These are phyloP conservation scores for Pythium rhizo-oryzae DNA, from an alignment of 352 stramenopile species.

Conservation along the genomic window DNA sequence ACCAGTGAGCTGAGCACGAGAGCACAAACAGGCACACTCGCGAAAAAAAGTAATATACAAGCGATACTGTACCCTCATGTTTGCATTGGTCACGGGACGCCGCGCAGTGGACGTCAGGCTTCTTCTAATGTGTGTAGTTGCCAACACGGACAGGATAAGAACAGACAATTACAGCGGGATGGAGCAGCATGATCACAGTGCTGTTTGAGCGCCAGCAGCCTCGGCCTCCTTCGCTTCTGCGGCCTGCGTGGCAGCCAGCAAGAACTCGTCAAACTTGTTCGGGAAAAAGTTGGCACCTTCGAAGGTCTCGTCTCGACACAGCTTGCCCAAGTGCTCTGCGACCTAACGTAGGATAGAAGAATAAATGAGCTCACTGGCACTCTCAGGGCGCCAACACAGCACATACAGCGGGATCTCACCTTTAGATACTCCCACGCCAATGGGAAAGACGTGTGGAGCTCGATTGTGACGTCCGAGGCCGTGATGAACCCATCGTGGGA, in stretches of 20 bases:
- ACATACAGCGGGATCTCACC: constrained; percentile 32
- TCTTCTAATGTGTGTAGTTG: background rate
- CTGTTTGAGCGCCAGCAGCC: constrained; percentile 8
- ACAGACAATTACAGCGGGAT: background rate
- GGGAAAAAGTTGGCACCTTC: constrained; percentile 95
- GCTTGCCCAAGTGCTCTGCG: constrained; percentile 91
- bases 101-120: background rate
- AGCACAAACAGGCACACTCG: background rate
- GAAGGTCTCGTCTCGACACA: constrained; percentile 97
- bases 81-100: background rate
- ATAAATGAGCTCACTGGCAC: background rate
- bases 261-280: constrained; percentile 56
- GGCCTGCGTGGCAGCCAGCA: background rate
- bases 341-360: constrained; percentile 42
- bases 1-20: constrained; percentile 15
- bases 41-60: background rate
- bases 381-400: background rate
- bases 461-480: constrained; percentile 88
- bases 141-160: background rate
- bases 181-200: background rate
- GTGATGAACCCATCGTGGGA: constrained; percentile 86
- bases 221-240: constrained; percentile 2
- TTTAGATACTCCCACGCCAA: constrained; percentile 96
- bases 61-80: constrained; percentile 22
- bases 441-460: constrained; percentile 93